These are phyloP conservation scores for Aspergillus fischeri DNA, from an alignment of 2,329 filamentous ascomycete genomes.

Conservation along the genomic window DNA sequence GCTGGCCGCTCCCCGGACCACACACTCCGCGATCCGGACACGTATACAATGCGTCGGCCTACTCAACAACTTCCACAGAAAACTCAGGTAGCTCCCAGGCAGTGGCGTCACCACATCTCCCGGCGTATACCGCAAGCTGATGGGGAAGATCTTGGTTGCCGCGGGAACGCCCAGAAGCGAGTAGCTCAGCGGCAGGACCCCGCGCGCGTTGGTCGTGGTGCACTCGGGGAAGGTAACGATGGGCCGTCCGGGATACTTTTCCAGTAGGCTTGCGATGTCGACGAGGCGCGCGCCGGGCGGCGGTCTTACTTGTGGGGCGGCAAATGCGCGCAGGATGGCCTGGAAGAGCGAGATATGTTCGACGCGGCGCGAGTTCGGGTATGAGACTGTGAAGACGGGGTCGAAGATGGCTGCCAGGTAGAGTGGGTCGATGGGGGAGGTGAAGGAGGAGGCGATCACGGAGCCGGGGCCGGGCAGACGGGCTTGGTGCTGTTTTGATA, in stretches of 20 bases:
- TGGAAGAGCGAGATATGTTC: constrained; percentile 70
- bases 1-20: constrained; percentile 36
- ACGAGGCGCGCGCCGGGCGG: constrained; percentile 50
- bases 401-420: constrained; percentile 96
- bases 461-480: constrained; percentile 74
- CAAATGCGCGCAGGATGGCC: constrained; percentile 71
- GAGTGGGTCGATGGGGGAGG: constrained; percentile 85
- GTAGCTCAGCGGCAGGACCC: constrained; percentile 78
- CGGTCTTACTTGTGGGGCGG: constrained; percentile 50
- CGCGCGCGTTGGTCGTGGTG: constrained; percentile 89
- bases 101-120: constrained; percentile 88
- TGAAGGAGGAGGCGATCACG: constrained; percentile 86
- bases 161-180: constrained; percentile 65
- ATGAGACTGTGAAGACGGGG: constrained; percentile 85
- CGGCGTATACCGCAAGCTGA: constrained; percentile 85
- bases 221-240: constrained; percentile 91
- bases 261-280: constrained; percentile 60
- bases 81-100: constrained; percentile 66
- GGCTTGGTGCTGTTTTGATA: constrained; percentile 67
- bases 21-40: constrained; percentile 79
- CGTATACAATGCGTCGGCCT: constrained; percentile 84
- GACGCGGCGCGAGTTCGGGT: constrained; percentile 69
- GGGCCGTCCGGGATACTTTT: constrained; percentile 66
- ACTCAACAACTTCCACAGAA: constrained; percentile 82
- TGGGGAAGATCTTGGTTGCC: constrained; percentile 76